phyloP scores from a whole-genome alignment of 495 filamentous ascomycete genomes.

The Penicillium samsonianum region DNA sequence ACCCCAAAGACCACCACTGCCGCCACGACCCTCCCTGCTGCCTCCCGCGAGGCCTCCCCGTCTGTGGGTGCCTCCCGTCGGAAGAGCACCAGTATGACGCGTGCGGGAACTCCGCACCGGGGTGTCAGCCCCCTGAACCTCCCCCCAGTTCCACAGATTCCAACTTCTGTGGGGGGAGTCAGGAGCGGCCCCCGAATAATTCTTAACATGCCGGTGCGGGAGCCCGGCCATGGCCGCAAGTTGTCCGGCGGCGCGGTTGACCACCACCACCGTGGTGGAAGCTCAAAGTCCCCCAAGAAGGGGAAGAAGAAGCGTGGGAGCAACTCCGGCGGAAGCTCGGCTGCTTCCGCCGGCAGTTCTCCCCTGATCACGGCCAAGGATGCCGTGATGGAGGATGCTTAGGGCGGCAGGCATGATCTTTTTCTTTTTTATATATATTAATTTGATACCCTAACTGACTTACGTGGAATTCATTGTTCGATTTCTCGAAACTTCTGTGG shows the following conservation, averaged over 20 bases:
- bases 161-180: not conserved
- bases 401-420: not conserved
- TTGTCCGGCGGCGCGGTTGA: not conserved
- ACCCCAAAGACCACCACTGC: slow-evolving; percentile 1
- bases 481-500: not conserved
- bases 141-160: slow-evolving; percentile 2
- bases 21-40: slow-evolving; percentile 2
- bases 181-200: not conserved
- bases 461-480: not conserved
- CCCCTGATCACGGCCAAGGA: not conserved
- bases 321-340: not conserved
- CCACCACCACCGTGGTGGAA: not conserved
- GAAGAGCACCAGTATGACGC: not conserved
- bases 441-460: not conserved
- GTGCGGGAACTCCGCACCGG: not conserved
- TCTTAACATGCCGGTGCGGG: not conserved
- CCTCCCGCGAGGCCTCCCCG: slow-evolving; percentile 1
- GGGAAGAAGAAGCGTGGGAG: not conserved
- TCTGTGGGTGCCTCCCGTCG: slow-evolving; percentile 6
- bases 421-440: not conserved
- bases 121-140: not conserved
- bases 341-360: not conserved
- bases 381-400: not conserved
- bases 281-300: slow-evolving; percentile 1
- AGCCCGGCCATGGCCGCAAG: not conserved